Conservation (phyloP, 2,329 filamentous ascomycete genomes). For the Penicillium sp. region DNA sequence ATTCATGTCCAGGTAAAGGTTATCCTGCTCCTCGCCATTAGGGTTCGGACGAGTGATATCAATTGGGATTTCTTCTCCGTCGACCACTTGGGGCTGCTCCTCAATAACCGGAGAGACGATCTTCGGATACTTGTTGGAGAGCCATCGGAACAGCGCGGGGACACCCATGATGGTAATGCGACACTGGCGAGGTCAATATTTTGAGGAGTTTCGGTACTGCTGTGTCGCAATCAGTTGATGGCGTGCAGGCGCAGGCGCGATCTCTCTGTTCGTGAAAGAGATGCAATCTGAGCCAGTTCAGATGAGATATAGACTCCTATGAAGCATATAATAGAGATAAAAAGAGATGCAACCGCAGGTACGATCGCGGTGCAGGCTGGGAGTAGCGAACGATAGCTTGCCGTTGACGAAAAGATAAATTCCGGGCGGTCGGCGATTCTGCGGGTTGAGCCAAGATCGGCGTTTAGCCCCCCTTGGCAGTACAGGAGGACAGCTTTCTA, state of each 20-base stretch:
- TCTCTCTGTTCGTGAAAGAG: background rate
- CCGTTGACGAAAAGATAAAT: constrained; percentile 20
- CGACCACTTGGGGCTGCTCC: constrained; percentile 75
- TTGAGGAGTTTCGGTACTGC: constrained; percentile 4
- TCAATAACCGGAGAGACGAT: constrained; percentile 91
- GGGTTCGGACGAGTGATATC: constrained; percentile 84
- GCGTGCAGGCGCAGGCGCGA: constrained; percentile 7
- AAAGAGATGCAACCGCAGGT: constrained; percentile 13
- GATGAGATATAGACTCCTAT: background rate
- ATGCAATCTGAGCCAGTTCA: background rate
- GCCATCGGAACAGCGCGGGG: constrained; percentile 91
- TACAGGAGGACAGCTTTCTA: constrained; percentile 23
- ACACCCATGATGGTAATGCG: constrained; percentile 69
- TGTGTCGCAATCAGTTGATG: constrained; percentile 14
- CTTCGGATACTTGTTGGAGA: constrained; percentile 95
- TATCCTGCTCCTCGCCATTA: constrained; percentile 97
- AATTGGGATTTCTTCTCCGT: constrained; percentile 80
- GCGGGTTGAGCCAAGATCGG: constrained; percentile 17
- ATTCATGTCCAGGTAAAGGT: constrained; percentile 98
- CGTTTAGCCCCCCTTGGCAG: constrained; percentile 19
- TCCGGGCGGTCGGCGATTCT: constrained; percentile 21
- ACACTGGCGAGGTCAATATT: constrained; percentile 6
- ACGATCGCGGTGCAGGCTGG: constrained; percentile 16
- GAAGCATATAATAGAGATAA: background rate
- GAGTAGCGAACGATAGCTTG: constrained; percentile 14